phyloP scores from a whole-genome alignment of 1,284 basidiomycete species.

The Microbotryomycetes sp. region DNA sequence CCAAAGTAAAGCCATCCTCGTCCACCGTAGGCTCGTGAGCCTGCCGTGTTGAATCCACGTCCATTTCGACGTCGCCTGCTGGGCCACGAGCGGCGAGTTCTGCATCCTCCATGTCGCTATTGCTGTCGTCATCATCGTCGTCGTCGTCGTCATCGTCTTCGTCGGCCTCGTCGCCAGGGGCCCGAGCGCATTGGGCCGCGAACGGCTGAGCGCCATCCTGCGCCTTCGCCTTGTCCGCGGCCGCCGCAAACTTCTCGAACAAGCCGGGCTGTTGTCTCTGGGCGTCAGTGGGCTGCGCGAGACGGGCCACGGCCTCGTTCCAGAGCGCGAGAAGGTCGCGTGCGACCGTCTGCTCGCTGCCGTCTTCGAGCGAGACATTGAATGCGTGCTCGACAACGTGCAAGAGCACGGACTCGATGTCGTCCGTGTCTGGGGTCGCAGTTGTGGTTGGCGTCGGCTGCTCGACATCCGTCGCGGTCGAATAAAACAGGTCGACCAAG shows the following conservation, averaged over 20 bases:
- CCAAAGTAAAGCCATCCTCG: slow-evolving; percentile 77
- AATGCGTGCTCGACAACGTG: slow-evolving; percentile 74
- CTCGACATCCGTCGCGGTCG: slow-evolving; percentile 5
- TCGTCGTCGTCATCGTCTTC: slow-evolving; percentile 21
- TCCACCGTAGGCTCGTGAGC: slow-evolving; percentile 63
- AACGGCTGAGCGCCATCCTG: slow-evolving; percentile 49
- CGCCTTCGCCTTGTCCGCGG: slow-evolving; percentile 53
- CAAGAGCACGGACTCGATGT: slow-evolving; percentile 66
- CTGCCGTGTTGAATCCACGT: slow-evolving; percentile 40
- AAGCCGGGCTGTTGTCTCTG: slow-evolving; percentile 17
- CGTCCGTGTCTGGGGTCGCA: slow-evolving; percentile 51
- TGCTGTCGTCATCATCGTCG: slow-evolving; percentile 9
- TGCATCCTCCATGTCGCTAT: slow-evolving; percentile 39
- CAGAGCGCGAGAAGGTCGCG: slow-evolving; percentile 44
- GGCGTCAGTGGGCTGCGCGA: neutral
- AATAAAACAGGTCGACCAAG: slow-evolving; percentile 70
- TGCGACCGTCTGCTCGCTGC: slow-evolving; percentile 61
- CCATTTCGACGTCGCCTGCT: slow-evolving; percentile 49
- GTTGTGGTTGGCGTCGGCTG: neutral
- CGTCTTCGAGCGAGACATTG: slow-evolving; percentile 71
- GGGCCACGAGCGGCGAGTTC: slow-evolving; percentile 44
- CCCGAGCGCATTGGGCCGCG: slow-evolving; percentile 32
- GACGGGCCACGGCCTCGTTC: slow-evolving; percentile 21
- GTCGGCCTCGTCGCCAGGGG: slow-evolving; percentile 1
- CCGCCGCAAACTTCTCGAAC: slow-evolving; percentile 53